Evolutionary conservation across 2,329 filamentous ascomycete genomes (phyloP).

Genomic region (Hymenoscyphus scutula): DNA sequence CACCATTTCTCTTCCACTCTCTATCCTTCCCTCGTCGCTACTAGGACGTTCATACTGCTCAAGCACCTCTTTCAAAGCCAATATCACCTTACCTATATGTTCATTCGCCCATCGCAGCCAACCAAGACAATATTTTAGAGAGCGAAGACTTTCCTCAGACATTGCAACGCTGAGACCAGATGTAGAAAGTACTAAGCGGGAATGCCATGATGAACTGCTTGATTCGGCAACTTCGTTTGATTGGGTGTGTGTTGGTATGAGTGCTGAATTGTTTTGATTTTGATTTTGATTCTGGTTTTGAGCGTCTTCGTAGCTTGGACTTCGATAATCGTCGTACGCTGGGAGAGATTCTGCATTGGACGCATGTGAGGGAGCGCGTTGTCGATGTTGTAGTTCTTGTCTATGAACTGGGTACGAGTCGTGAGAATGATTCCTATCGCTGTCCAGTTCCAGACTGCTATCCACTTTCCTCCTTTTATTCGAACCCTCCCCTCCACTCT

Average conservation of each 20-base stretch:
- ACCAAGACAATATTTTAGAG: slow-evolving; percentile 78
- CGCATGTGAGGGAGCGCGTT: slow-evolving; percentile 30
- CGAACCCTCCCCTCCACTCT: slow-evolving; percentile 44
- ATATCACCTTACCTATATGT: slow-evolving; percentile 73
- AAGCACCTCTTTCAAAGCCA: slow-evolving; percentile 69
- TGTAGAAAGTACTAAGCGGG: slow-evolving; percentile 82
- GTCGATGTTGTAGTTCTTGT: slow-evolving; percentile 32
- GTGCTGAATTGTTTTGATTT: slow-evolving; percentile 26
- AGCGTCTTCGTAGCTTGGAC: slow-evolving; percentile 70
- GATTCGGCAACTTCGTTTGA: slow-evolving; percentile 30
- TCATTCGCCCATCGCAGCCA: slow-evolving; percentile 81
- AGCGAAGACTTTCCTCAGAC: slow-evolving; percentile 81
- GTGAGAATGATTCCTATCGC: slow-evolving; percentile 35
- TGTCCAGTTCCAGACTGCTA: slow-evolving; percentile 38
- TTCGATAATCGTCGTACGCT: slow-evolving; percentile 76
- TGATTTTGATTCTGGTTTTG: slow-evolving; percentile 24
- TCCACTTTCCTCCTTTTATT: slow-evolving; percentile 60
- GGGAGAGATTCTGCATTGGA: slow-evolving; percentile 70
- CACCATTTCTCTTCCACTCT: slow-evolving; percentile 26
- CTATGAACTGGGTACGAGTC: slow-evolving; percentile 31
- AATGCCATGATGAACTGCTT: slow-evolving; percentile 65
- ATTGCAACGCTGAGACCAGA: slow-evolving; percentile 89
- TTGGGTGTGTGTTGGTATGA: slow-evolving; percentile 33
- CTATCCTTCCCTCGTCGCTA: slow-evolving; percentile 23
- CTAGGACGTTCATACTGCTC: slow-evolving; percentile 72